These are phyloP conservation scores for Infundibulicybe gibba DNA, from an alignment of 768 basidiomycete genomes.

Conservation along the genomic window DNA sequence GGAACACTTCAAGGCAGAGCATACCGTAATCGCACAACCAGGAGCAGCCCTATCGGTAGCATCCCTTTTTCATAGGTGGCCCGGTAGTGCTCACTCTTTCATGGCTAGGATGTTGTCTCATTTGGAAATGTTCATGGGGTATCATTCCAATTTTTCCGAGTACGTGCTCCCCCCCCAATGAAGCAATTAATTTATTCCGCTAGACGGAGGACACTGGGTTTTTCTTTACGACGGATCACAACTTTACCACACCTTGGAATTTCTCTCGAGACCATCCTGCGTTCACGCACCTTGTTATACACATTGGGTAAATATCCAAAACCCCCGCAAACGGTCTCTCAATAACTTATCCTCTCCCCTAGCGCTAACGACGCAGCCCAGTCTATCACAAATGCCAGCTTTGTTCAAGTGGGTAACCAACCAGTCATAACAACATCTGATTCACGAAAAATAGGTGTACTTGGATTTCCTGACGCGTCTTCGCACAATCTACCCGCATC, in stretches of 20 bases:
- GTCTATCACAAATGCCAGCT: conserved; percentile 37
- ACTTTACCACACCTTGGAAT: conserved; percentile 58
- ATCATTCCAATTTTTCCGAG: conserved; percentile 48
- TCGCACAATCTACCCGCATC: conserved; percentile 35
- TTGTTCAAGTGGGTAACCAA: conserved; percentile 31
- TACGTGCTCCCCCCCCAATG: conserved; percentile 11
- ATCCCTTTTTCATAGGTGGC: not conserved
- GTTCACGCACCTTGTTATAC: conserved; percentile 52
- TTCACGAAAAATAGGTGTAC: conserved; percentile 34
- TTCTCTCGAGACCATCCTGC: conserved; percentile 43
- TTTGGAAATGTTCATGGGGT: conserved; percentile 53
- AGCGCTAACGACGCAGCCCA: conserved; percentile 58
- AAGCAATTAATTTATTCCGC: not conserved
- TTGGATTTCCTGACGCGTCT: conserved; percentile 40
- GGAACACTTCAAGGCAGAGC: conserved; percentile 49
- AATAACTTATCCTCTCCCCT: not conserved
- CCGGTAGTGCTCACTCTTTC: not conserved
- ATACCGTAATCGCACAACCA: conserved; percentile 49
- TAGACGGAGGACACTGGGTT: conserved; percentile 58
- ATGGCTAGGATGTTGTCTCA: conserved; percentile 41
- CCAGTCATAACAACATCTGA: no score
- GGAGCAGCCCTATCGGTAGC: conserved; percentile 33
- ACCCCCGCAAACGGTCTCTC: not conserved
- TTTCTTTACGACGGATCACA: conserved; percentile 51
- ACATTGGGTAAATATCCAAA: conserved; percentile 40